These are phyloP conservation scores for Dunaliella primolecta DNA, from an alignment of 139 green algal genomes.

Conservation along the genomic window DNA sequence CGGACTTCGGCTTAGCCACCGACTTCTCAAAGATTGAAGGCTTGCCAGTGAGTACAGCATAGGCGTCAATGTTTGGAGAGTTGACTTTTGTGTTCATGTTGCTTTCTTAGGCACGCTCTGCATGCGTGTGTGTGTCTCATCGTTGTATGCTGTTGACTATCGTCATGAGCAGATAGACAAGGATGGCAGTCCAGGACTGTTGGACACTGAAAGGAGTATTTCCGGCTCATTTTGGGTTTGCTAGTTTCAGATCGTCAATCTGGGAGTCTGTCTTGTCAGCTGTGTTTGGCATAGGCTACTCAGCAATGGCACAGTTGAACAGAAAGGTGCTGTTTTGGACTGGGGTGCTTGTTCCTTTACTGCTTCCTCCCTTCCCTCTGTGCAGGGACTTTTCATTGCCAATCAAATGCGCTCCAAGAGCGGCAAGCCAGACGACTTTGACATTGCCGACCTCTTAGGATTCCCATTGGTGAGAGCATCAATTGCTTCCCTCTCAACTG, in stretches of 20 bases:
- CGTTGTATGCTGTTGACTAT: no score
- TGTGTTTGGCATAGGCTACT: no score
- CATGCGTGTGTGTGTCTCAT: not conserved
- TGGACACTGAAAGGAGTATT: no score
- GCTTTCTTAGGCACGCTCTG: not conserved
- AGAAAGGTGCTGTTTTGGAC: no score
- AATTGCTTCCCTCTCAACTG: no score
- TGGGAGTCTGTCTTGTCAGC: no score
- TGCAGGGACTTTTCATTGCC: slow-evolving; percentile 79
- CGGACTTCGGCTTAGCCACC: slow-evolving; percentile 40
- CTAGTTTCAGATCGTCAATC: no score
- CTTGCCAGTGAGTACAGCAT: slow-evolving; percentile 52
- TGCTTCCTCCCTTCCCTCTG: not conserved
- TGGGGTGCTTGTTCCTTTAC: no score
- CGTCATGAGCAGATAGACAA: no score
- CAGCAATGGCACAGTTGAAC: no score
- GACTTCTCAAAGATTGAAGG: slow-evolving; percentile 80
- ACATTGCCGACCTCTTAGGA: slow-evolving; percentile 22
- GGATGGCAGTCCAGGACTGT: no score
- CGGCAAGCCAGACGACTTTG: slow-evolving; percentile 19
- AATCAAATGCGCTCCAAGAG: slow-evolving; percentile 54
- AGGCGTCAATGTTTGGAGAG: not conserved
- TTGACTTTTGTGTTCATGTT: not conserved
- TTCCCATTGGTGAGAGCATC: not conserved
- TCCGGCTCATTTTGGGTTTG: no score